These are phyloP conservation scores for Termitomyces sp. DNA, from an alignment of 768 basidiomycete species.

Conservation along the genomic window DNA sequence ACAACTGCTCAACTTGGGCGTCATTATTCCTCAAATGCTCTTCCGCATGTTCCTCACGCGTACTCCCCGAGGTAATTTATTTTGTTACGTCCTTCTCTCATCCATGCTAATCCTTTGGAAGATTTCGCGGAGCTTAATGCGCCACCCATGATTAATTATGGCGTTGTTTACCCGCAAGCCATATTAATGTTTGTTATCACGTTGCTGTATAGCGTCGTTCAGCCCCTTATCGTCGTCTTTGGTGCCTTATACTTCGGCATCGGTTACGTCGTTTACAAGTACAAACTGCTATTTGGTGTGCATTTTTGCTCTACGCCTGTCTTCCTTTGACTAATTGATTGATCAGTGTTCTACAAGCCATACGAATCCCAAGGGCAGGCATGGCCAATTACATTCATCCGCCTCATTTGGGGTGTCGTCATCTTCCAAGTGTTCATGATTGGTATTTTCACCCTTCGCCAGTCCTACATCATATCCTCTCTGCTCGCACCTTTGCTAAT, in stretches of 20 bases:
- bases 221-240: slow-evolving; percentile 93
- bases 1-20: slow-evolving; percentile 89
- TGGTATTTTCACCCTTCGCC: slow-evolving; percentile 77
- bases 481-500: slow-evolving; percentile 73
- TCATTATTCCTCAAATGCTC: slow-evolving; percentile 77
- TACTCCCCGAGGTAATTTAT: slow-evolving; percentile 78
- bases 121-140: slow-evolving; percentile 97
- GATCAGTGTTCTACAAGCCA: slow-evolving; percentile 92
- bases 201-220: slow-evolving; percentile 91
- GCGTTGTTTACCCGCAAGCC: slow-evolving; percentile 94
- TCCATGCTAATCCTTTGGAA: slow-evolving; percentile 29
- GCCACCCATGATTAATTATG: slow-evolving; percentile 98
- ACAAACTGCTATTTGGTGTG: slow-evolving; percentile 92
- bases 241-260: slow-evolving; percentile 96
- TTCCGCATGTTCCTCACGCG: slow-evolving; percentile 76
- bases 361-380: slow-evolving; percentile 98
- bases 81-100: neutral
- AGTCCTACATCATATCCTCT: slow-evolving; percentile 49
- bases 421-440: slow-evolving; percentile 97
- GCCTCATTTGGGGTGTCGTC: slow-evolving; percentile 88
- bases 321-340: slow-evolving; percentile 1
- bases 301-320: slow-evolving; percentile 7
- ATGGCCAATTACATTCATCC: slow-evolving; percentile 93
- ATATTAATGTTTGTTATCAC: slow-evolving; percentile 96
- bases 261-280: slow-evolving; percentile 96